Evolutionary conservation across 2,329 filamentous ascomycete species (phyloP).

Genomic region (Zasmidium cellare): DNA sequence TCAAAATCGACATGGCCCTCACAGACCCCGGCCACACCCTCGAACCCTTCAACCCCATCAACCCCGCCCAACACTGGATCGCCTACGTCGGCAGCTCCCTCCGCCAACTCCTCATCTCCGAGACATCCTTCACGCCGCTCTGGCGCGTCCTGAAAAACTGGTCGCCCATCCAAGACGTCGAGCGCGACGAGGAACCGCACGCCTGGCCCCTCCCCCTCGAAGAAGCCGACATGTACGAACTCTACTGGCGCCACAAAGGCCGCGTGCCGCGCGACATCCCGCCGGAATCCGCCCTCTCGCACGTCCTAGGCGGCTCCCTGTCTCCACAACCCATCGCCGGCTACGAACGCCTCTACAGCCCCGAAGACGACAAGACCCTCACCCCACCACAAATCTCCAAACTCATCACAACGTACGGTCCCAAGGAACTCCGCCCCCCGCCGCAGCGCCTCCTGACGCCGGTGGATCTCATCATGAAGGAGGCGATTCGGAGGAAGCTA

Average conservation of each 20-base stretch:
- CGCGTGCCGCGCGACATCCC: slow-evolving; percentile 29
- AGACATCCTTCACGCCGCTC: slow-evolving; percentile 40
- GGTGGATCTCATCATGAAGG: slow-evolving; percentile 54
- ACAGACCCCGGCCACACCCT: slow-evolving; percentile 56
- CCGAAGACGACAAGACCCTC: slow-evolving; percentile 7
- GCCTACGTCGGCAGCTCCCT: slow-evolving; percentile 43
- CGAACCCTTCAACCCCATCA: slow-evolving; percentile 15
- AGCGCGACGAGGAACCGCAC: slow-evolving; percentile 34
- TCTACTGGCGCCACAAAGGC: slow-evolving; percentile 61
- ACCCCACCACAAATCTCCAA: too few species aligned
- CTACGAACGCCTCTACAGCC: slow-evolving; percentile 9
- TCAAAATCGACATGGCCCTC: slow-evolving; percentile 72
- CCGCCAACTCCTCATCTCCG: slow-evolving; percentile 52
- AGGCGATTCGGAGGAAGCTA: slow-evolving; percentile 55
- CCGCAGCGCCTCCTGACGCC: slow-evolving; percentile 14
- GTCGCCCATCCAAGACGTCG: slow-evolving; percentile 30
- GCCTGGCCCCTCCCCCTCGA: slow-evolving; percentile 29
- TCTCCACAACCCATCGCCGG: slow-evolving; percentile 12
- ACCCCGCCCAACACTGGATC: slow-evolving; percentile 7
- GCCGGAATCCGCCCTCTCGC: slow-evolving; percentile 24
- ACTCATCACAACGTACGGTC: too few species aligned
- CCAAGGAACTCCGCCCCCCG: neutral
- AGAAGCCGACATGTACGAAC: slow-evolving; percentile 54
- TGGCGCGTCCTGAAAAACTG: slow-evolving; percentile 62
- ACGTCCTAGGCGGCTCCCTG: slow-evolving; percentile 46